Evolutionary conservation across 129 eudicot species (phyloP), one percentile per base, ranked within the genome.

Genomic region (Oenanthe sinensis): DNA sequence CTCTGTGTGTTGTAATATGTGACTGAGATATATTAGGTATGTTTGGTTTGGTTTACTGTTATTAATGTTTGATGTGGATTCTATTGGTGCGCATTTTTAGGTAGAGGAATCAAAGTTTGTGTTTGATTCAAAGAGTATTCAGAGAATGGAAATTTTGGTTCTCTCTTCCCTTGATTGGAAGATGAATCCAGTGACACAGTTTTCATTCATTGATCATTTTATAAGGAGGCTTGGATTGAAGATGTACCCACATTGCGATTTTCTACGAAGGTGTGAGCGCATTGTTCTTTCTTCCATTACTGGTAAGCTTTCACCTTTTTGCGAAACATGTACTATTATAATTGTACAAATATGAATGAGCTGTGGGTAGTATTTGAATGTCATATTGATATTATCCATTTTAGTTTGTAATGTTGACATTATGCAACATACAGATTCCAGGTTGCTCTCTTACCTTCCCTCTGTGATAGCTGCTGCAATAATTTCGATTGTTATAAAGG

Each of bases 81-180:
- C 44, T 14, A 40, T 49, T 40, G 12, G 6, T 36, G 46, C 78
- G 77, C n/a, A 10, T 69, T 58, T 58, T 9, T 80, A 92, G 96
- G 90, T 90, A 40, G 96, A 87, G 65, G 97, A 91, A 42, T 63
- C 88, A 10, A 89, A 86, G 79, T 89, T 83, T 78, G 82, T 89
- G 82, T 94, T 94, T 83, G 97, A 91, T 75, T 88, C 98, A 52
- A 90, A 87, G 78, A 91, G 89, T 50, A 83, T 94, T 20, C 88
- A 88, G 91, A 94, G 89, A 80, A 95, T 95, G 97, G 97, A 95
- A 72, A 89, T 92, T 75, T 81, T 95, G 88, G 94, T 95, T 77
- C 85, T 95, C 49, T 87, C 99, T 69, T 82, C 89, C 54, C 94
- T 95, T 62, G 75, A 85, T 43, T 95, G 99, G 99, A 95, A 84